Percentiles rank a stretch among this genome's conserved stretches.
These are phyloP conservation scores for Aspergillus saccharolyticus DNA, from an alignment of 495 filamentous ascomycete species.

Conservation along the genomic window DNA sequence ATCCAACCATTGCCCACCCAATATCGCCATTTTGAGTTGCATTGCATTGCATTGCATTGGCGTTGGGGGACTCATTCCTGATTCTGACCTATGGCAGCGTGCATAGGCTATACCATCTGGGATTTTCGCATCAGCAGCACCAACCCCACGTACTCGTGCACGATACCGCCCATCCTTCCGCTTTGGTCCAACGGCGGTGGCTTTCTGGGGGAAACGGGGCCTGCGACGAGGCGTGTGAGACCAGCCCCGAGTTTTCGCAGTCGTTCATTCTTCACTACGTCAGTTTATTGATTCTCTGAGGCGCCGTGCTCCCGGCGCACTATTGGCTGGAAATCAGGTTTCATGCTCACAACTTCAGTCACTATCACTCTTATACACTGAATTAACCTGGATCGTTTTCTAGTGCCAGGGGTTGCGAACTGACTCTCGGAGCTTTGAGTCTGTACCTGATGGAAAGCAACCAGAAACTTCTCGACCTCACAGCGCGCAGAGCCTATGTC, in stretches of 20 bases:
- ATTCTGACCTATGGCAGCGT: slow-evolving; percentile 5
- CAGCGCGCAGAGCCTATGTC: not conserved
- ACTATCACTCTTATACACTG: not conserved
- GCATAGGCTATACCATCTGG: slow-evolving; percentile 8
- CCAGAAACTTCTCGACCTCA: not conserved
- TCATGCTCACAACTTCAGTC: not conserved
- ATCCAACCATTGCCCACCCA: slow-evolving; percentile 11
- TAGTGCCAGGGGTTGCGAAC: not conserved
- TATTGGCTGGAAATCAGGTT: slow-evolving; percentile 5
- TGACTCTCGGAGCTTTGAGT: not conserved
- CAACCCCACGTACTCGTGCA: slow-evolving; percentile 16
- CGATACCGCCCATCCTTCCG: slow-evolving; percentile 8
- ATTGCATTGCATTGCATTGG: slow-evolving; percentile 28
- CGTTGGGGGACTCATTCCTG: slow-evolving; percentile 11
- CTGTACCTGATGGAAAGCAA: not conserved
- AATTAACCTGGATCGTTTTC: too few relatives aligned
- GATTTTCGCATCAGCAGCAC: slow-evolving; percentile 9
- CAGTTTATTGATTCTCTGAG: slow-evolving; percentile 18
- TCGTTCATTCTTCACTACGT: slow-evolving; percentile 17
- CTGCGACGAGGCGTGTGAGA: slow-evolving; percentile 4
- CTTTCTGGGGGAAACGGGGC: slow-evolving; percentile 7
- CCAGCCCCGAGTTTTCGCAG: slow-evolving; percentile 12
- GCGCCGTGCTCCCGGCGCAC: slow-evolving; percentile 4
- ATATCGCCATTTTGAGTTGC: slow-evolving; percentile 24
- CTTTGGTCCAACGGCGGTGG: slow-evolving; percentile 7